Conservation (phyloP, 768 basidiomycete species). For the Trametes punicea region DNA sequence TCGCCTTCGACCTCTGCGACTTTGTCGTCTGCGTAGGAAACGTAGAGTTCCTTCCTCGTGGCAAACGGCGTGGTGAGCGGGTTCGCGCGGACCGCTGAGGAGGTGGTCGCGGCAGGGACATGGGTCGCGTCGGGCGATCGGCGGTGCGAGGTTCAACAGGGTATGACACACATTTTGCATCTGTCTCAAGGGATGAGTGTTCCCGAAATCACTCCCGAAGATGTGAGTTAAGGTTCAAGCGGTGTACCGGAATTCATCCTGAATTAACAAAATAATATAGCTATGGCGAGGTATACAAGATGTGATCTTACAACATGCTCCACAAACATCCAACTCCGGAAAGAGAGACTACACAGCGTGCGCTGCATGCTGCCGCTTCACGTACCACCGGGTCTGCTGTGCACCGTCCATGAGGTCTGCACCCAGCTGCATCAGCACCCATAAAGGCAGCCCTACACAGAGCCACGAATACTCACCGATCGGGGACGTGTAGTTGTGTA, state of each 20-base stretch:
- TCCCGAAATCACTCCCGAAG: too few relatives aligned
- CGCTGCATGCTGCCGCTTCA: slow-evolving; percentile 10
- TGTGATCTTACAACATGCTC: background rate
- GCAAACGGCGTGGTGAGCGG: slow-evolving; percentile 11
- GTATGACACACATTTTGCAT: too few relatives aligned
- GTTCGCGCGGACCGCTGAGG: slow-evolving; percentile 15
- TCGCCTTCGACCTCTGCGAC: slow-evolving; percentile 12
- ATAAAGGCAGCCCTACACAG: background rate
- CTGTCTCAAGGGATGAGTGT: too few relatives aligned
- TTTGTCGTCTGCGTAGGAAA: background rate
- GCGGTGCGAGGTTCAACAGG: slow-evolving; percentile 17
- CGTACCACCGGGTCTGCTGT: slow-evolving; percentile 16
- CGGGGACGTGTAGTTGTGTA: slow-evolving; percentile 66
- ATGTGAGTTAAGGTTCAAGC: too few relatives aligned
- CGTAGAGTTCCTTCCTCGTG: slow-evolving; percentile 10
- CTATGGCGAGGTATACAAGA: background rate
- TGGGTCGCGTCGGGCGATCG: background rate
- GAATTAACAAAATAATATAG: background rate
- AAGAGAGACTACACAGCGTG: background rate
- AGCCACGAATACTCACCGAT: slow-evolving; percentile 46
- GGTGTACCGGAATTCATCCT: background rate
- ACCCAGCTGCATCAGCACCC: background rate
- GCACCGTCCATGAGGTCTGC: slow-evolving; percentile 17
- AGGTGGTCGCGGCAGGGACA: slow-evolving; percentile 8
- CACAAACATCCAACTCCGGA: background rate